These are phyloP conservation scores for Backusella westeae DNA, from an alignment of 192 early-diverging fungal genomes.

Conservation along the genomic window DNA sequence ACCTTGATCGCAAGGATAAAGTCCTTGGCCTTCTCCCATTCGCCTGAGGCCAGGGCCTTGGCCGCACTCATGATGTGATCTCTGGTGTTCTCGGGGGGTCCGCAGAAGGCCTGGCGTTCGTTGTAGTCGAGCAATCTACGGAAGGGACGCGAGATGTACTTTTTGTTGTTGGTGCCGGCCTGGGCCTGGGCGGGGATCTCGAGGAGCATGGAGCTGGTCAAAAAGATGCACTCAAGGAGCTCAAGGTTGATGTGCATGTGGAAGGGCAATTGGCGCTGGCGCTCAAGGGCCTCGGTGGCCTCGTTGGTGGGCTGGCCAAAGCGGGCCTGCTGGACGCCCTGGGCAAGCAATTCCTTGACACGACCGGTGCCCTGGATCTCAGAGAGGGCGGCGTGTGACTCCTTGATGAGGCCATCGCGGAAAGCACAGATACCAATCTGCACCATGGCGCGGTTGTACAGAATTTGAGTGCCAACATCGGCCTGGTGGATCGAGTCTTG, in stretches of 20 bases:
- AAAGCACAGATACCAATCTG: conserved; percentile 97
- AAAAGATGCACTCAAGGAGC: conserved; percentile 94
- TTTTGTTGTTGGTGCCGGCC: conserved; percentile 58
- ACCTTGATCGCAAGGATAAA: conserved; percentile 91
- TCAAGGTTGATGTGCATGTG: conserved; percentile 99
- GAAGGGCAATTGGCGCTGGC: conserved; percentile 96
- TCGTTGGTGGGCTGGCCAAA: conserved; percentile 78
- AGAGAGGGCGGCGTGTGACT: conserved; percentile 81
- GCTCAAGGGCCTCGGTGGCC: conserved; percentile 84
- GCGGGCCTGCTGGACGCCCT: conserved; percentile 66
- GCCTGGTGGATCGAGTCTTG: conserved; percentile 90
- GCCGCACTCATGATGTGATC: conserved; percentile 99
- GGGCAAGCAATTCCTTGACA: conserved; percentile 93
- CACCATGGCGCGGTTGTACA: conserved; percentile 95
- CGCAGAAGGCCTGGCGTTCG: conserved; percentile 94
- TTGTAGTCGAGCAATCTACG: conserved; percentile 91
- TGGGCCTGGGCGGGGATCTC: conserved; percentile 96
- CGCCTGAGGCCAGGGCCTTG: conserved; percentile 85
- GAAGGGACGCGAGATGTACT: conserved; percentile 89
- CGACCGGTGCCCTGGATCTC: conserved; percentile 85
- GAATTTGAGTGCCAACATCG: conserved; percentile 89
- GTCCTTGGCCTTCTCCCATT: conserved; percentile 89
- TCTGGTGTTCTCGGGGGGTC: conserved; percentile 97
- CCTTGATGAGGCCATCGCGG: conserved; percentile 89
- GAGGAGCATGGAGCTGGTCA: conserved; percentile 95